These are phyloP conservation scores for Pichia cabralensis DNA, from an alignment of 805 yeast species.

Conservation along the genomic window DNA sequence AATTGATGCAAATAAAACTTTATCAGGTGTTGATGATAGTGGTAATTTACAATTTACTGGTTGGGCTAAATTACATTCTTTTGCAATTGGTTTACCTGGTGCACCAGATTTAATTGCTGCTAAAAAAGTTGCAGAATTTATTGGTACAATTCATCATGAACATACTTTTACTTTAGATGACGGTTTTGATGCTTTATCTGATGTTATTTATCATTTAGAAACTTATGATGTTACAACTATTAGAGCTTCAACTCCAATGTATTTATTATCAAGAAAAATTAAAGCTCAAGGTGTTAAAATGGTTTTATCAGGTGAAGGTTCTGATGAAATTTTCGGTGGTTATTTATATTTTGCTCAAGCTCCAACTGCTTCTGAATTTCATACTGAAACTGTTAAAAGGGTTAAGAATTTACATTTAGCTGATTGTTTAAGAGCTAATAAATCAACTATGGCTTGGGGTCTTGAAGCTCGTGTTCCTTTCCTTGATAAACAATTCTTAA, in stretches of 20 bases:
- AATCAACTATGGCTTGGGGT: conserved; percentile 99
- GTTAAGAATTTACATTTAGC: conserved; percentile 96
- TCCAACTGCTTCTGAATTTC: conserved; percentile 89
- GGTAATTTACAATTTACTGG: conserved; percentile 76
- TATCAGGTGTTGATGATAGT: conserved; percentile 86
- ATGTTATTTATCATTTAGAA: conserved; percentile 91
- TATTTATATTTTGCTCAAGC: conserved; percentile 96
- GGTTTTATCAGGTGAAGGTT: conserved; percentile 98
- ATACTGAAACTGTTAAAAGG: conserved; percentile 87
- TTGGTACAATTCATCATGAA: conserved; percentile 95
- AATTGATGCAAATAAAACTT: conserved; percentile 48
- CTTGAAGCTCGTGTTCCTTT: conserved; percentile 99
- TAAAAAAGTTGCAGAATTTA: conserved; percentile 88
- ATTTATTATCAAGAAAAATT: conserved; percentile 87
- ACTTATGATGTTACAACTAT: conserved; percentile 98
- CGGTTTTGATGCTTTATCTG: conserved; percentile 91
- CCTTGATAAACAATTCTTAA: conserved; percentile 88
- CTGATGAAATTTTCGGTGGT: conserved; percentile 98
- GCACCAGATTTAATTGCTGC: conserved; percentile 98
- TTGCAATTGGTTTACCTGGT: conserved; percentile 93
- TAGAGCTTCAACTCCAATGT: conserved; percentile 99
- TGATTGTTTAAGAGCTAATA: conserved; percentile 98
- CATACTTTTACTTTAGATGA: conserved; percentile 96
- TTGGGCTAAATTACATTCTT: conserved; percentile 80
- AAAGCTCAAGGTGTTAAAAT: conserved; percentile 99